phyloP scores from a whole-genome alignment of 108 stramenopile species.

The Cyclotella cryptica region DNA sequence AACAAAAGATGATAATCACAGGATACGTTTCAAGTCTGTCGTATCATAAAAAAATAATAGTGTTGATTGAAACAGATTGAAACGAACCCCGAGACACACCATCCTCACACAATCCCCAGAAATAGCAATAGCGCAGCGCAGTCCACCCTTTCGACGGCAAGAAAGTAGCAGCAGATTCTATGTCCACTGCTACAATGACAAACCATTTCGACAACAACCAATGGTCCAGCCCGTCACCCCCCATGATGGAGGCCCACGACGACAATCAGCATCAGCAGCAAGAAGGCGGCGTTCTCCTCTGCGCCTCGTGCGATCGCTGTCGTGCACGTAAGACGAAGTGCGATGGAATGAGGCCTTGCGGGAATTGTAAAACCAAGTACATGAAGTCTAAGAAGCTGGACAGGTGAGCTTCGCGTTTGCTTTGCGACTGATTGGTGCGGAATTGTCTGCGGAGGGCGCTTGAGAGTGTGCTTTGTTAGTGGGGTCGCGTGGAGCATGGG shows the following conservation, averaged over 20 bases:
- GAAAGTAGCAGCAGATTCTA: no score
- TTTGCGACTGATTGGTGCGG: neutral
- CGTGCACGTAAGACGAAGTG: constrained; percentile 87
- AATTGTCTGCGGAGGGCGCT: neutral
- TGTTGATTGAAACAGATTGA: no score
- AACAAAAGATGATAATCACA: no score
- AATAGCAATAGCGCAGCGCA: no score
- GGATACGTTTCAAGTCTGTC: no score
- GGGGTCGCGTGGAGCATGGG: no score
- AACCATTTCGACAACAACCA: neutral
- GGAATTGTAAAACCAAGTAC: constrained; percentile 77
- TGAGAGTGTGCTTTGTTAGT: neutral
- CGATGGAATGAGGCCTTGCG: constrained; percentile 81
- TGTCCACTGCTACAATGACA: no score
- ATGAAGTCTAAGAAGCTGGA: constrained; percentile 82
- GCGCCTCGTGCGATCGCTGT: constrained; percentile 86
- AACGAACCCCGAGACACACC: no score
- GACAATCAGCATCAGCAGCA: neutral
- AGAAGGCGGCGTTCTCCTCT: constrained; percentile 38
- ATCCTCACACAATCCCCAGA: no score
- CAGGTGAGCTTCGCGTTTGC: constrained; percentile 14
- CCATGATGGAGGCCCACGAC: neutral
- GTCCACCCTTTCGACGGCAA: no score
- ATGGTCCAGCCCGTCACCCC: neutral
- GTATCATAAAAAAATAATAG: no score